Percentiles rank a stretch among this genome's conserved stretches.
phyloP scores from a whole-genome alignment of 2,329 filamentous ascomycete genomes.

The Nemania sp. region DNA sequence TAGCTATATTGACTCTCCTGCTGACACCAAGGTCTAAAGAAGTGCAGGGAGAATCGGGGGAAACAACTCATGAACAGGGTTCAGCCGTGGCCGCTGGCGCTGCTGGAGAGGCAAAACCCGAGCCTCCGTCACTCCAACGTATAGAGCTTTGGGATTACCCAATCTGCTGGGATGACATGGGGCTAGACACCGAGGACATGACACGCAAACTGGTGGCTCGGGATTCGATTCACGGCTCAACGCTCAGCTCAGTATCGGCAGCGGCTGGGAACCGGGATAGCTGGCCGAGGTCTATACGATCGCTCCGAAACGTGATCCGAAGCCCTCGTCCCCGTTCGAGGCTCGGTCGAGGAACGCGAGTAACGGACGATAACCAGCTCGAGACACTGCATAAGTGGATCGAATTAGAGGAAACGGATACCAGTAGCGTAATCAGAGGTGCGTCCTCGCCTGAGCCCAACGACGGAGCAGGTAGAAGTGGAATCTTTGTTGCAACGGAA shows the following conservation, averaged over 20 bases:
- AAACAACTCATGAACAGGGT: background rate
- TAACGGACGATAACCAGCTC: background rate
- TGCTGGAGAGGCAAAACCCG: background rate
- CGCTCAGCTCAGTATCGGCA: background rate
- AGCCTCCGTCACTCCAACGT: background rate
- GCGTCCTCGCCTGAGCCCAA: constrained; percentile 14
- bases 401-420: constrained; percentile 23
- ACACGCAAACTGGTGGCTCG: background rate
- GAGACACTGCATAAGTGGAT: constrained; percentile 21
- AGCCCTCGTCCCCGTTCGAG: constrained; percentile 15
- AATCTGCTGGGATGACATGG: background rate
- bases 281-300: background rate
- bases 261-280: constrained; percentile 5
- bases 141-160: background rate
- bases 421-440: background rate
- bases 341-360: background rate
- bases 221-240: background rate
- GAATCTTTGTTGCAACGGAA: constrained; percentile 32
- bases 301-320: constrained; percentile 4
- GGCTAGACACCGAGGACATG: background rate
- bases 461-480: constrained; percentile 1
- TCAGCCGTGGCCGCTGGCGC: background rate
- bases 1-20: constrained; percentile 36
- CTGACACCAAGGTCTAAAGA: constrained; percentile 3
- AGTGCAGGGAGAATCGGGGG: background rate